A percentile compares a stretch with the other conserved stretches of the same genome.
These are phyloP conservation scores for Oenanthe sinensis DNA, from an alignment of 129 eudicot species.

Conservation along the genomic window DNA sequence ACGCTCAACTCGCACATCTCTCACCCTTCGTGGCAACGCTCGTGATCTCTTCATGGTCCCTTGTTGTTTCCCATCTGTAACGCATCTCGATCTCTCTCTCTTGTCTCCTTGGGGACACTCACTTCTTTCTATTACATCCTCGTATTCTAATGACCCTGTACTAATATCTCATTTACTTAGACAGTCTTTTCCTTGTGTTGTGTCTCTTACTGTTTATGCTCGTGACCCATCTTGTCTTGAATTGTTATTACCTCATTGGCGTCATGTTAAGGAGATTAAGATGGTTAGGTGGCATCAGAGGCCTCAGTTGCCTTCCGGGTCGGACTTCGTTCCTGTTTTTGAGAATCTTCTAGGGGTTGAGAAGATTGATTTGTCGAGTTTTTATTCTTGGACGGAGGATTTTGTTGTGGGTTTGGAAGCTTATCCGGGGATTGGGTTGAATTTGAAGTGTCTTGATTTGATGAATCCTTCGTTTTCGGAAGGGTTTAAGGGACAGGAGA, in stretches of 20 bases:
- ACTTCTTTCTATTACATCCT: slow-evolving; percentile 19
- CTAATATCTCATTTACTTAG: slow-evolving; percentile 41
- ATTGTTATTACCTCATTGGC: slow-evolving; percentile 49
- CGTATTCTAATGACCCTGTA: slow-evolving; percentile 13
- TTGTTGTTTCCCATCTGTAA: slow-evolving; percentile 45
- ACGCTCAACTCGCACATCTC: slow-evolving; percentile 60
- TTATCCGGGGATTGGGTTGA: slow-evolving; percentile 20
- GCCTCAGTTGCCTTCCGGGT: slow-evolving; percentile 42
- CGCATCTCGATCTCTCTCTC: slow-evolving; percentile 73
- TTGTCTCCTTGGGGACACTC: slow-evolving; percentile 91
- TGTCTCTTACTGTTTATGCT: slow-evolving; percentile 52
- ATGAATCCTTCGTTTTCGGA: slow-evolving; percentile 68
- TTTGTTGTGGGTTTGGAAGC: slow-evolving; percentile 38
- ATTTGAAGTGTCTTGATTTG: slow-evolving; percentile 38
- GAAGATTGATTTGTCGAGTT: slow-evolving; percentile 47
- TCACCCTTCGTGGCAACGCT: slow-evolving; percentile 87
- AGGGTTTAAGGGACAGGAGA: slow-evolving; percentile 64
- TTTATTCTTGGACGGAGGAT: slow-evolving; percentile 92
- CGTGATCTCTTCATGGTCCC: slow-evolving; percentile 64
- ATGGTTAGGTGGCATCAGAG: slow-evolving; percentile 93
- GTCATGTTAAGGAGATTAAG: slow-evolving; percentile 27
- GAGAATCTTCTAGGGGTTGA: slow-evolving; percentile 4
- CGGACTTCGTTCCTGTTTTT: slow-evolving; percentile 43
- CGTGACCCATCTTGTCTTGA: slow-evolving; percentile 33
- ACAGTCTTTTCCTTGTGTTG: slow-evolving; percentile 44